Evolutionary conservation across 768 basidiomycete genomes (phyloP).

Genomic region (Boletus vinaceobasis): DNA sequence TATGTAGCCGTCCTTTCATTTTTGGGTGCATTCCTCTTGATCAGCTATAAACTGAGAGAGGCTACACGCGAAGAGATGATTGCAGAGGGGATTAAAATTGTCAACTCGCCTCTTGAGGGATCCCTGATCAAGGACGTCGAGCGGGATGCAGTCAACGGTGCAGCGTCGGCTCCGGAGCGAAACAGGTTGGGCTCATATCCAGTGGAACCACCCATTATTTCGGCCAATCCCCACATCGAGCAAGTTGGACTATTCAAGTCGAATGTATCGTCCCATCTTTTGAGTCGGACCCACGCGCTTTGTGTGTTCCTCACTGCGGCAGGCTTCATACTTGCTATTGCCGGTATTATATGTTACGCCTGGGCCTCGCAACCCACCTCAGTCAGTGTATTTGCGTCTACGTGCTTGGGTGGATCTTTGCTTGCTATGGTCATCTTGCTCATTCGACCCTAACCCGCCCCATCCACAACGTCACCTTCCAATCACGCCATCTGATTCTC

Average conservation of each 20-base stretch:
- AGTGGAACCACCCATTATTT: constrained; percentile 35
- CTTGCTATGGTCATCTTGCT: constrained; percentile 18
- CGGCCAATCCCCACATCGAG: constrained; percentile 47
- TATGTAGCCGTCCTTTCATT: constrained; percentile 44
- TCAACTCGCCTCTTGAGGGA: constrained; percentile 20
- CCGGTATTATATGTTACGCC: constrained; percentile 48
- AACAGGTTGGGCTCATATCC: neutral
- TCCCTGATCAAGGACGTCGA: constrained; percentile 13
- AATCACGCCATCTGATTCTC: neutral
- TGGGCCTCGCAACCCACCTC: constrained; percentile 47
- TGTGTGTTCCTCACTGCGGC: constrained; percentile 44
- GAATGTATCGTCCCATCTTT: constrained; percentile 40
- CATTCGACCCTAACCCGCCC: neutral
- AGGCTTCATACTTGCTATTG: constrained; percentile 50
- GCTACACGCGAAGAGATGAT: constrained; percentile 48
- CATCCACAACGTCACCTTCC: neutral
- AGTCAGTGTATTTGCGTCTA: constrained; percentile 43
- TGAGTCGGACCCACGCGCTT: constrained; percentile 47
- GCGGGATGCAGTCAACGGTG: neutral
- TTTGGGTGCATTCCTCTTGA: constrained; percentile 52
- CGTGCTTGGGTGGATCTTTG: constrained; percentile 37
- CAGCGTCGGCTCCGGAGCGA: neutral
- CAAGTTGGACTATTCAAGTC: constrained; percentile 46
- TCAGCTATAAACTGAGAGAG: constrained; percentile 52
- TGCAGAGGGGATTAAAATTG: constrained; percentile 28